A percentile compares a stretch with the other conserved stretches of the same genome.
These are phyloP conservation scores for Didymella glomerata DNA, from an alignment of 2,329 filamentous ascomycete genomes.

Conservation along the genomic window DNA sequence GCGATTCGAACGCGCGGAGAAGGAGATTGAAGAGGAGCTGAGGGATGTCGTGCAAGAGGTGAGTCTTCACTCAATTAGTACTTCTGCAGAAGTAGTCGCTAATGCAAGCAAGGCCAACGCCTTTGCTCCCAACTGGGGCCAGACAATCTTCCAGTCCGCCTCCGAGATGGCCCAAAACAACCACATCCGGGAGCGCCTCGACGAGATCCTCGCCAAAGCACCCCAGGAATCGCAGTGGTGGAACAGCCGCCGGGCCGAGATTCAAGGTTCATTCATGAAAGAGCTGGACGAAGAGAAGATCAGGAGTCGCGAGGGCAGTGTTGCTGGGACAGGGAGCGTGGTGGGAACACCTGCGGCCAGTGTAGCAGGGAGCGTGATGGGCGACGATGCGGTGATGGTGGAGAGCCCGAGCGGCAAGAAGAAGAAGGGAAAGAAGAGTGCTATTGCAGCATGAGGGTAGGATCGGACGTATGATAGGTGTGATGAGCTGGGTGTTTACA, in stretches of 20 bases:
- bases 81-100: not conserved
- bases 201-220: constrained; percentile 76
- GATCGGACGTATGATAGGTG: not conserved
- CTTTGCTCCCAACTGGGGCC: constrained; percentile 86
- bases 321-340: constrained; percentile 17
- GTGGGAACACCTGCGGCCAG: constrained; percentile 24
- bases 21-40: constrained; percentile 96
- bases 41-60: constrained; percentile 94
- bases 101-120: constrained; percentile 77
- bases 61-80: constrained; percentile 37
- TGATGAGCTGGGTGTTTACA: not conserved
- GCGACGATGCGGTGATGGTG: constrained; percentile 79
- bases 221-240: constrained; percentile 87
- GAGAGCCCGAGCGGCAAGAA: constrained; percentile 64
- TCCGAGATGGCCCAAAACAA: constrained; percentile 94
- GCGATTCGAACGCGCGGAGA: constrained; percentile 88
- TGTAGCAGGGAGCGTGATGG: constrained; percentile 46
- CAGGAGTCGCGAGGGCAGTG: constrained; percentile 25
- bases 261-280: constrained; percentile 81
- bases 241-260: constrained; percentile 80
- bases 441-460: not conserved
- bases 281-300: constrained; percentile 73
- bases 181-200: constrained; percentile 75
- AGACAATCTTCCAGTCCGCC: constrained; percentile 94
- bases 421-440: constrained; percentile 67